phyloP scores from a whole-genome alignment of 352 stramenopile genomes.

The Globisporangium solare region DNA sequence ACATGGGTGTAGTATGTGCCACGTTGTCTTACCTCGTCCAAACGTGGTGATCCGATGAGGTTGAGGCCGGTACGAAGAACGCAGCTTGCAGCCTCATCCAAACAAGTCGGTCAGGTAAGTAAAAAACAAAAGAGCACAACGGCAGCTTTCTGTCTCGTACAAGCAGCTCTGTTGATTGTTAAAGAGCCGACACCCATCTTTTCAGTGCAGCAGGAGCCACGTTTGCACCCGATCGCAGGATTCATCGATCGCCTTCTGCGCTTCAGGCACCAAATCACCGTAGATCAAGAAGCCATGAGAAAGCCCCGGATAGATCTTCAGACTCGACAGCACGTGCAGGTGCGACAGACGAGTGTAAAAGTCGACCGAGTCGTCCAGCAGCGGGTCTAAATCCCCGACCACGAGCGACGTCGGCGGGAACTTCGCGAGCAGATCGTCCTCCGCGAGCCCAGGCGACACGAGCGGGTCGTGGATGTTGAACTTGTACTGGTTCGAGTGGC shows the following conservation, averaged over 20 bases:
- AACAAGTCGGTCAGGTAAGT: too few species aligned
- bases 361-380: conserved; percentile 88
- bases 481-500: conserved; percentile 84
- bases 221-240: conserved; percentile 74
- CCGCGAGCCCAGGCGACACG: conserved; percentile 75
- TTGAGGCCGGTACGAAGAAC: too few species aligned
- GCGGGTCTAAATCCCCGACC: conserved; percentile 81
- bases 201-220: conserved; percentile 31
- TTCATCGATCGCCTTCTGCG: conserved; percentile 77
- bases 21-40: too few species aligned
- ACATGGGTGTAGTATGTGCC: too few species aligned
- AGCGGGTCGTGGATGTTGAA: conserved; percentile 86
- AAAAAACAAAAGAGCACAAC: too few species aligned
- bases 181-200: too few species aligned
- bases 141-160: too few species aligned
- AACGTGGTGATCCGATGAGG: too few species aligned
- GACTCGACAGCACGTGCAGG: conserved; percentile 64
- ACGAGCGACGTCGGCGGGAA: conserved; percentile 81
- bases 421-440: conserved; percentile 66
- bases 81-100: too few species aligned
- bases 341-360: conserved; percentile 85
- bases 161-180: too few species aligned
- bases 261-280: conserved; percentile 72
- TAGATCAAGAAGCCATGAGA: conserved; percentile 89
- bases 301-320: conserved; percentile 83